phyloP scores from a whole-genome alignment of 164 flowering plant species.

The Macadamia tetraphylla region DNA sequence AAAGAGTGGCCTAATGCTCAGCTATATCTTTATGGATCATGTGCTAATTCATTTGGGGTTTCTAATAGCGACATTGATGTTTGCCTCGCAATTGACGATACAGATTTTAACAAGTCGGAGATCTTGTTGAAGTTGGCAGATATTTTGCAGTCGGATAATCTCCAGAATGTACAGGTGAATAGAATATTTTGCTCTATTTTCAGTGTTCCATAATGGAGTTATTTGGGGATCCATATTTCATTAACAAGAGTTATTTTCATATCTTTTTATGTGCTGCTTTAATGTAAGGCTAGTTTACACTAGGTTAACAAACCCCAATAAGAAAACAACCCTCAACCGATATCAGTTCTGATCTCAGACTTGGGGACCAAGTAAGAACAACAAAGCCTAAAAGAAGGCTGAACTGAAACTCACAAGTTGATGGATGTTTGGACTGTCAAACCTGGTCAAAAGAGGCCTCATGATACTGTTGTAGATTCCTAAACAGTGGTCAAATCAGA shows the following conservation, averaged over 20 bases:
- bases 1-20: slow-evolving; percentile 91
- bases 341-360: too few species aligned
- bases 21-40: slow-evolving; percentile 88
- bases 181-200: background rate
- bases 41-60: slow-evolving; percentile 93
- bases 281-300: too few species aligned
- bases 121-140: slow-evolving; percentile 81
- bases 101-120: slow-evolving; percentile 54
- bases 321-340: too few species aligned
- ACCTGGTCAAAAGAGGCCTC: too few species aligned
- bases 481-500: too few species aligned
- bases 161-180: slow-evolving; percentile 88
- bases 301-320: too few species aligned
- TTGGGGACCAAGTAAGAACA: too few species aligned
- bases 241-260: background rate
- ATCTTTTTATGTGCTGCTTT: background rate
- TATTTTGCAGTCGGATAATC: slow-evolving; percentile 69
- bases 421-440: too few species aligned
- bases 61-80: slow-evolving; percentile 95
- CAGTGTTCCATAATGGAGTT: background rate
- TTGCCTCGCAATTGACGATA: slow-evolving; percentile 71
- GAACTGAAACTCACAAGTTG: too few species aligned
- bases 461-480: too few species aligned
- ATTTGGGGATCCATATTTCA: background rate
- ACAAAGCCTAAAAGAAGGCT: too few species aligned